Base-by-base conservation (phyloP, 139 green algal genomes). In the Dunaliella sp. region DNA sequence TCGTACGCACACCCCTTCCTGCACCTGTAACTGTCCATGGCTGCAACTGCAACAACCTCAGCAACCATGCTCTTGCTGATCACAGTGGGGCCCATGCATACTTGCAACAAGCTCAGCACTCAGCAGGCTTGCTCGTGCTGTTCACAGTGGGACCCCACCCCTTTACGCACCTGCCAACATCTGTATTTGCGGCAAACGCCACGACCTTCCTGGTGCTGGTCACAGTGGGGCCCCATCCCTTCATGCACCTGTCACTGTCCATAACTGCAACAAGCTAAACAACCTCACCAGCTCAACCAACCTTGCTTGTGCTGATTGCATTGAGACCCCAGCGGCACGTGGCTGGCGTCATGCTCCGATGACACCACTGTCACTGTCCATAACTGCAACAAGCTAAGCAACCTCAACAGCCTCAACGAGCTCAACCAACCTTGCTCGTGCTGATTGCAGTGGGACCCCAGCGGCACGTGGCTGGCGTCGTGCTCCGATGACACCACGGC, bases 281-380 rank as follows among this genome's bases (percentile, higher is more conserved):
- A 74, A 74, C 58, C 58, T 74, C 22, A n/a, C 21, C 58, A 74
- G 58, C 58, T n/a, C n/a, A n/a, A n/a, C n/a, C n/a, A n/a, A 12
- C 76, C 76, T n/a, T 37, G 76, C 32, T 81, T 25, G 12, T 81
- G 31, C 3, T 73, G 36, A 24, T 16, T 84, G 34, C 93, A 94
- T 75, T 98, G 96, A 96, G 93, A 97, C 86, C 91, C 93, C 28
- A 91, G 88, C 77, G 95, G 95, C 37, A 92, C 88, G 32, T 89
- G 97, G 48, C 91, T 98, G 77, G 96, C 97, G 0, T 98, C 95
- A 38, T 97, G 96, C 88, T 97, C 95, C 1, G 94, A 97, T 81
- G 96, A 99, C 90, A 90, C 78, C 79, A 96, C 92, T 0, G 94
- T 94, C 35, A 96, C 26, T 22, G 32, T 81, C 31, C 58, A 24